phyloP scores from a whole-genome alignment of 106 monocot species.

The Platanthera guangdongensis region DNA sequence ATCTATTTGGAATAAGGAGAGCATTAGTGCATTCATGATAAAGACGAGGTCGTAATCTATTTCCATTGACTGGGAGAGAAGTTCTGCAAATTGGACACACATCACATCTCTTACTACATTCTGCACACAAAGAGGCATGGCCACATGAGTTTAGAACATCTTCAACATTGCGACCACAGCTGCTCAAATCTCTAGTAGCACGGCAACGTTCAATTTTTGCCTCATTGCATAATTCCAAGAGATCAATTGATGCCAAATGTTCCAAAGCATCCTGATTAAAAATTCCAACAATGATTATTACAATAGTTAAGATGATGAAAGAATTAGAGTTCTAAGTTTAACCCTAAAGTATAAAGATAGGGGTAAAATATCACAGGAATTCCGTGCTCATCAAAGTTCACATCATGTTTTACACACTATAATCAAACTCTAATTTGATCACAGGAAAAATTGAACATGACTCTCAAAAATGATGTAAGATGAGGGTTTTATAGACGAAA shows the following conservation, averaged over 20 bases:
- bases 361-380: neutral
- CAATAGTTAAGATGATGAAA: neutral
- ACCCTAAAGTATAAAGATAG: too few species aligned
- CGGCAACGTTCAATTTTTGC: slow-evolving; percentile 83
- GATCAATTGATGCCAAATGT: slow-evolving; percentile 73
- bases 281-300: neutral
- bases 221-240: slow-evolving; percentile 65
- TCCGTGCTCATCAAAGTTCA: neutral
- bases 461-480: neutral
- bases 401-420: neutral
- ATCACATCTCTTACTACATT: slow-evolving; percentile 86
- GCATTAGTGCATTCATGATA: slow-evolving; percentile 77
- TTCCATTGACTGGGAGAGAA: slow-evolving; percentile 38
- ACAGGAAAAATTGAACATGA: neutral
- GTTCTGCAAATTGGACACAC: slow-evolving; percentile 78
- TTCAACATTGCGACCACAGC: slow-evolving; percentile 79
- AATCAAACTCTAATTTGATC: neutral
- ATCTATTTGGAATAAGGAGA: slow-evolving; percentile 57
- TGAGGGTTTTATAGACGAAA: too few species aligned
- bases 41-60: slow-evolving; percentile 54
- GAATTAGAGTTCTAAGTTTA: neutral
- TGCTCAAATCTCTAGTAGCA: slow-evolving; percentile 80
- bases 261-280: slow-evolving; percentile 39
- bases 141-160: slow-evolving; percentile 73
- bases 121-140: slow-evolving; percentile 84